Conservation (phyloP, 805 yeast species). For the Alloascoidea africana region DNA sequence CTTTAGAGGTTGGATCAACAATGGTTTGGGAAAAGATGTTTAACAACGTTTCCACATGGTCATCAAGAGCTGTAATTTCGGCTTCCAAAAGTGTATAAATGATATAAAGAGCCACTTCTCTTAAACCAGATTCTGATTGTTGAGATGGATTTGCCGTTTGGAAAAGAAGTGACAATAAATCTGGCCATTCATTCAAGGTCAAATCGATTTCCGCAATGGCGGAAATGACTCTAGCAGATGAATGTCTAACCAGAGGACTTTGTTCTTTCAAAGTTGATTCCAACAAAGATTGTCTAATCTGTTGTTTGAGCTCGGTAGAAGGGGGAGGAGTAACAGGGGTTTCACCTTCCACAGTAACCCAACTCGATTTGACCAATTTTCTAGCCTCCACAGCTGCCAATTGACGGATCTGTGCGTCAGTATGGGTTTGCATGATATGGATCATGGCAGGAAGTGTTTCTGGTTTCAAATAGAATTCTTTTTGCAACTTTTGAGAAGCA, state of each 20-base stretch:
- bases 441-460: conserved; percentile 68
- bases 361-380: conserved; percentile 58
- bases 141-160: conserved; percentile 41
- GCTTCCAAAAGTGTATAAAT: conserved; percentile 65
- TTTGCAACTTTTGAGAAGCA: conserved; percentile 62
- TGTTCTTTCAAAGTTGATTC: conserved; percentile 52
- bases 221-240: conserved; percentile 78
- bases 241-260: conserved; percentile 62
- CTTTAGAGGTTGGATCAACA: conserved; percentile 40
- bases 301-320: conserved; percentile 33
- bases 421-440: conserved; percentile 60
- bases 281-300: conserved; percentile 55
- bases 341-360: conserved; percentile 30
- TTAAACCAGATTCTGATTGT: conserved; percentile 30
- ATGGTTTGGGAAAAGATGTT: conserved; percentile 56
- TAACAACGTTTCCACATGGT: conserved; percentile 52
- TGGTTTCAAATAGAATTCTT: conserved; percentile 59
- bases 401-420: conserved; percentile 63
- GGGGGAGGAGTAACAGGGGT: conserved; percentile 16
- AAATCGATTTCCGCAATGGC: conserved; percentile 72
- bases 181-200: conserved; percentile 56
- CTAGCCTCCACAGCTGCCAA: conserved; percentile 95
- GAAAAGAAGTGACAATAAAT: conserved; percentile 56
- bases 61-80: conserved; percentile 38
- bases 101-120: conserved; percentile 76